phyloP scores from a whole-genome alignment of 2,329 filamentous ascomycete genomes.

The Septoria linicola region DNA sequence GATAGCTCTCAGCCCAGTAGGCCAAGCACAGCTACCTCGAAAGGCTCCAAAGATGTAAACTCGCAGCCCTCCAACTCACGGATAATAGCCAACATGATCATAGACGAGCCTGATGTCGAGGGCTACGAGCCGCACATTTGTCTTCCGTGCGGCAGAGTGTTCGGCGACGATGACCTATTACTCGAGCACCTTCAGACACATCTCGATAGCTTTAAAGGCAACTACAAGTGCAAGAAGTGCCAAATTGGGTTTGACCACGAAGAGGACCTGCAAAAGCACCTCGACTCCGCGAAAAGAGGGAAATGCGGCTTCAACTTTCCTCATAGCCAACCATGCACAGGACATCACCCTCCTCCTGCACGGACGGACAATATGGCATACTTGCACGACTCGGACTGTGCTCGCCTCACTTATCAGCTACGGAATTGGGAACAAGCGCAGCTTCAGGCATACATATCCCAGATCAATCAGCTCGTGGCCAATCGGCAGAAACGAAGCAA shows the following conservation, averaged over 20 bases:
- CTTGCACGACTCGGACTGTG: slow-evolving; percentile 29
- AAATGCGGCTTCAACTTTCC: slow-evolving; percentile 33
- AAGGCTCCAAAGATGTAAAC: neutral
- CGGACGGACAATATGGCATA: slow-evolving; percentile 8
- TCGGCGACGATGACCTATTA: slow-evolving; percentile 29
- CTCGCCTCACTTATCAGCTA: slow-evolving; percentile 27
- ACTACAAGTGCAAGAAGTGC: slow-evolving; percentile 29
- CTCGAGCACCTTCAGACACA: slow-evolving; percentile 27
- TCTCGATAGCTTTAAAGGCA: slow-evolving; percentile 28
- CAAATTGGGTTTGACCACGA: slow-evolving; percentile 31
- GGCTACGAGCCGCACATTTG: slow-evolving; percentile 25
- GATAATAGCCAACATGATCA: slow-evolving; percentile 9
- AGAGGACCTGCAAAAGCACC: slow-evolving; percentile 28
- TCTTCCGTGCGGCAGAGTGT: slow-evolving; percentile 27
- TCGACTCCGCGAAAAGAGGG: slow-evolving; percentile 22
- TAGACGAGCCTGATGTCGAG: slow-evolving; percentile 16
- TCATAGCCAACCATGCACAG: slow-evolving; percentile 27
- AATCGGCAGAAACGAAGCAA: slow-evolving; percentile 21
- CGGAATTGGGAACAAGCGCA: slow-evolving; percentile 33
- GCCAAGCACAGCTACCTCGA: slow-evolving; percentile 6
- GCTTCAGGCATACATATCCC: slow-evolving; percentile 29
- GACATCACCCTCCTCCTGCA: slow-evolving; percentile 31
- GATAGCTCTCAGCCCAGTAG: slow-evolving; percentile 5
- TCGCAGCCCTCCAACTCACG: neutral
- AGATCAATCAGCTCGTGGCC: slow-evolving; percentile 27